phyloP scores from a whole-genome alignment of 2,329 filamentous ascomycete species.

The Eutypella sp. region DNA sequence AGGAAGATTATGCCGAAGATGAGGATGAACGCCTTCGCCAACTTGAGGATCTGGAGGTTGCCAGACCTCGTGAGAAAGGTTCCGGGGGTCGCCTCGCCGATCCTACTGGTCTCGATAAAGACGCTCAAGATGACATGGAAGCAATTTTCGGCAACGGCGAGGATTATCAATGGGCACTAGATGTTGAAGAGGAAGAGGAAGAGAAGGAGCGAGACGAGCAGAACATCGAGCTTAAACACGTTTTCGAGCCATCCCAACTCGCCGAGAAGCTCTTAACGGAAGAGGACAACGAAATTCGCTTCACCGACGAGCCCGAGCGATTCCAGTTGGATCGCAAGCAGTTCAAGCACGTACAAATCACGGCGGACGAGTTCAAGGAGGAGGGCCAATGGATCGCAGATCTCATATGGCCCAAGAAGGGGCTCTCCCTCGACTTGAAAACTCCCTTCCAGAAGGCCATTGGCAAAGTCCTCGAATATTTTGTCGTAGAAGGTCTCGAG shows the following conservation, averaged over 20 bases:
- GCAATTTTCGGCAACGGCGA: constrained; percentile 93
- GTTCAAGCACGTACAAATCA: constrained; percentile 77
- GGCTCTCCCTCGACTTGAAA: constrained; percentile 65
- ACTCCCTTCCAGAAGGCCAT: constrained; percentile 83
- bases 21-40: constrained; percentile 72
- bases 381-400: constrained; percentile 90
- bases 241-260: constrained; percentile 94
- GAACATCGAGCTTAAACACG: constrained; percentile 88
- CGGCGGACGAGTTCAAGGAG: constrained; percentile 81
- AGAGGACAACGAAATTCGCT: constrained; percentile 86
- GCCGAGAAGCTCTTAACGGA: constrained; percentile 93
- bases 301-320: constrained; percentile 85
- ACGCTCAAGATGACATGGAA: constrained; percentile 91
- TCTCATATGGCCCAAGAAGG: constrained; percentile 84
- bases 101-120: constrained; percentile 81
- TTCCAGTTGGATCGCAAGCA: constrained; percentile 88
- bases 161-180: constrained; percentile 92
- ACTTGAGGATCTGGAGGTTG: constrained; percentile 83
- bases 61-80: constrained; percentile 68
- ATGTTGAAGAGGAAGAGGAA: constrained; percentile 81
- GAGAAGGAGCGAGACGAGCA: constrained; percentile 74
- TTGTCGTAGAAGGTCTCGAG: constrained; percentile 90
- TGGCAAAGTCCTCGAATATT: constrained; percentile 88
- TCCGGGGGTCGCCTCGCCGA: constrained; percentile 67
- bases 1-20: constrained; percentile 88